Evolutionary conservation across 176 grass and related monocot genomes (phyloP).

Genomic region (Coix lacrymajobi): DNA sequence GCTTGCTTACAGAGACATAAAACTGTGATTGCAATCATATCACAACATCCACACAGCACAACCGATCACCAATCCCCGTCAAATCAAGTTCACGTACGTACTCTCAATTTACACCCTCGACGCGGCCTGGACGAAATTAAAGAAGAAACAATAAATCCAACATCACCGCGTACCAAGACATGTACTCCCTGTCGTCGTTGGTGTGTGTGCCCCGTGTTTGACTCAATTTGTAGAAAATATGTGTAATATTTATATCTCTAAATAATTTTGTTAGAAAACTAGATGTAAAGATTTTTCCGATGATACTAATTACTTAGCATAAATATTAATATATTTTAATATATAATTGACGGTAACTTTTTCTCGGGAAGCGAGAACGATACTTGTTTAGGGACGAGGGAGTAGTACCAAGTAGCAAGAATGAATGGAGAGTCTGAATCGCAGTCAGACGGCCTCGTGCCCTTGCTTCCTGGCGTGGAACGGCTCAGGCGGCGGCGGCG

Average conservation of each 20-base stretch:
- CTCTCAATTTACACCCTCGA: background rate
- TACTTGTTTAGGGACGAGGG: no score
- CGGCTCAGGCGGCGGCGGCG: constrained; percentile 7
- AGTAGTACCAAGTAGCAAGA: background rate
- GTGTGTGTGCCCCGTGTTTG: no score
- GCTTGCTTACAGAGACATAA: background rate
- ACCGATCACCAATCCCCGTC: background rate
- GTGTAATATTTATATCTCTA: no score
- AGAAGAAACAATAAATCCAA: background rate
- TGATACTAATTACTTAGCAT: no score
- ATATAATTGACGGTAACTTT: no score
- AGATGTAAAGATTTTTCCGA: no score
- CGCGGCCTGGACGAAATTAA: background rate
- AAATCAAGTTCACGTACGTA: background rate
- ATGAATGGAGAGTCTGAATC: background rate
- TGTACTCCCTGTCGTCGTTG: no score
- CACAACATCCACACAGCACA: background rate
- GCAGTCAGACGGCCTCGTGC: constrained; percentile 31
- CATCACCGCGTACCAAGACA: background rate
- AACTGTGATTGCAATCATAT: background rate
- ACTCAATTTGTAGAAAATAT: no score
- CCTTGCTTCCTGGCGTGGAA: constrained; percentile 32
- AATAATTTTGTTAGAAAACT: no score
- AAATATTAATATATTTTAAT: no score
- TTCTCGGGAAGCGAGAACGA: no score